A percentile compares a stretch with the other conserved stretches of the same genome.
Conservation (phyloP, 139 green algal species). For the Choricystis sp. region DNA sequence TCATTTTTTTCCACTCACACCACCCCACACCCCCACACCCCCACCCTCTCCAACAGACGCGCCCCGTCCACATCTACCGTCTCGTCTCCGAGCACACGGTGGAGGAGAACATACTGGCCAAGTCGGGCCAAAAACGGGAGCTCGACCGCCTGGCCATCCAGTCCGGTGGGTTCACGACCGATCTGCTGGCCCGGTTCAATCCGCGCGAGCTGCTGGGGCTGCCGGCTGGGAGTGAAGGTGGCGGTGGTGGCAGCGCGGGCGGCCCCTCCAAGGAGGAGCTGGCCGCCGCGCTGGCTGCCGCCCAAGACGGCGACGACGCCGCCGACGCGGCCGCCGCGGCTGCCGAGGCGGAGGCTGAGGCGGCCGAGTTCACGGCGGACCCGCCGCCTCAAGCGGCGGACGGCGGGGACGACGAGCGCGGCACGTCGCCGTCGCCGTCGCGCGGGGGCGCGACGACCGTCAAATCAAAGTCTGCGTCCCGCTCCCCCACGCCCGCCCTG, state of each 20-base stretch:
- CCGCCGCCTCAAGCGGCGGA: background rate
- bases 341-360: slow-evolving; percentile 32
- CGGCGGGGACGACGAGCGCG: slow-evolving; percentile 3
- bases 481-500: too few species aligned
- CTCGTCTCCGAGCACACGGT: slow-evolving; percentile 80
- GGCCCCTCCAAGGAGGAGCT: slow-evolving; percentile 20
- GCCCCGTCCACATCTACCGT: slow-evolving; percentile 95
- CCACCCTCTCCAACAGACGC: too few species aligned
- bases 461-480: too few species aligned
- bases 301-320: slow-evolving; percentile 63
- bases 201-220: background rate
- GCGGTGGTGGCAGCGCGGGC: background rate
- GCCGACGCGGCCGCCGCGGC: slow-evolving; percentile 33
- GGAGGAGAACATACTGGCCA: slow-evolving; percentile 97
- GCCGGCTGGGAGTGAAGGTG: background rate
- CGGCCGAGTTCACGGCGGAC: slow-evolving; percentile 40
- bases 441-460: too few species aligned
- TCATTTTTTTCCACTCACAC: too few species aligned
- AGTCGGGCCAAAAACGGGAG: slow-evolving; percentile 90
- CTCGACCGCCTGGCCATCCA: slow-evolving; percentile 93
- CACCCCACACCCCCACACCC: too few species aligned
- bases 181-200: slow-evolving; percentile 9
- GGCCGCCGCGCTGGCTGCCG: slow-evolving; percentile 43
- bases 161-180: slow-evolving; percentile 76
- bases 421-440: background rate